Base-by-base conservation (phyloP, 768 basidiomycete species). In the Phylloporus arenicola region DNA sequence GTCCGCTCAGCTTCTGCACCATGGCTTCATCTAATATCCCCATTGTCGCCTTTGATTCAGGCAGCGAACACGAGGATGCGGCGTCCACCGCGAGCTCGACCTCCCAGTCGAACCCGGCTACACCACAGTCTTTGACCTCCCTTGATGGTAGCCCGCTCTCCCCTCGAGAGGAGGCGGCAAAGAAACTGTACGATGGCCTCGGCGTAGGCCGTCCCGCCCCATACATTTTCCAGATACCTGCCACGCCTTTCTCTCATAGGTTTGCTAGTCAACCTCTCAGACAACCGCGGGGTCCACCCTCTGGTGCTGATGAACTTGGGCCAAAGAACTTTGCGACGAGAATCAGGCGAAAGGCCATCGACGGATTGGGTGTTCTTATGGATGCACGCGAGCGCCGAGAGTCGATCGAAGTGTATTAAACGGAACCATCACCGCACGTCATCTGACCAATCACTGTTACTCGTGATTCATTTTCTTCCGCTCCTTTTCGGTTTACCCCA, bases 271-370 rank as follows among this genome's bases (percentile, higher is more conserved):
- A 84, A 63, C 85, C 87, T 53, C 75, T 83, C 47, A 83, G 91
- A 68, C 91, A 92, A 74, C 91, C 91, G 60, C 81, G 83, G 51
- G 91, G 91, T 60, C 91, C 91, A 50, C 91, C 91, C 39, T 86
- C 86, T 20, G 85, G 86, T 63, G 82, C 82, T 56, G 90, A 92
- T 62, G 90, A 92, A 64, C 80, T 92, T 44, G 84, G 86, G 17
- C 85, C 87, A 39, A 86, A 88, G 77, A 92, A 92, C 67, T 92
- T 92, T 73, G 90, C 90, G 7, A 83, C 83, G 33, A 81, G 90
- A 59, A 86, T 88, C 70, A 79, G 89, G 69, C 81, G 87, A 61
- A 82, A 86, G 75, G 89, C 90, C 17, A 86, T 91, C 52, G 87
- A 85, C 30, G 87, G 88, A 24, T 72, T 92, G 45, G 85, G 84